Percentiles rank a stretch among this genome's conserved stretches.
phyloP scores from a whole-genome alignment of 1,139 yeast species.

The Taphrina wiesneri region DNA sequence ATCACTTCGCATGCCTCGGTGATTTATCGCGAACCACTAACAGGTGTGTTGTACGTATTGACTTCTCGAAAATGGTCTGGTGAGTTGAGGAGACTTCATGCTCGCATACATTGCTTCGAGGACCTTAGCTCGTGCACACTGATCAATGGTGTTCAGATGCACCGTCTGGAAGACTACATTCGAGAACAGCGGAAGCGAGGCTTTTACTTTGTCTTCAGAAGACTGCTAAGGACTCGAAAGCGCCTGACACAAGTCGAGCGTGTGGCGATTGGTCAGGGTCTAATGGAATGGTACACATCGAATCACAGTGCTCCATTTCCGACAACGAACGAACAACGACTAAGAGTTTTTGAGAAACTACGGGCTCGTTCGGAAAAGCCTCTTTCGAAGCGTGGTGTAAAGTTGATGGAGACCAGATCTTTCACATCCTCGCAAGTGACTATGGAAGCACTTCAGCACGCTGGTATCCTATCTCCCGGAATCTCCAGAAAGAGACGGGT shows the following conservation, averaged over 20 bases:
- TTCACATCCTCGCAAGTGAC: constrained; percentile 7
- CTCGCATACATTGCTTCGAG: neutral
- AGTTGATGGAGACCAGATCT: neutral
- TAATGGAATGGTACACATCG: constrained; percentile 8
- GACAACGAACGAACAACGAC: constrained; percentile 6
- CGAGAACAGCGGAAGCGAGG: constrained; percentile 5
- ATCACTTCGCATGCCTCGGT: constrained; percentile 14
- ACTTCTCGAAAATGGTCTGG: constrained; percentile 27
- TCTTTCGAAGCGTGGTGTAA: neutral
- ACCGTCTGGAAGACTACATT: constrained; percentile 18
- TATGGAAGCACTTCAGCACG: constrained; percentile 10
- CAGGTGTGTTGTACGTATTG: constrained; percentile 3
- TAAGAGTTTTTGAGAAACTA: neutral
- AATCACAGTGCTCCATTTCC: constrained; percentile 9
- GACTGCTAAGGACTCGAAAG: neutral
- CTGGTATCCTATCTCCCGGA: neutral
- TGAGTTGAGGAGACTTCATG: neutral
- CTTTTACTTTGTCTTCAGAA: constrained; percentile 11
- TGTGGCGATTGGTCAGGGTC: constrained; percentile 4
- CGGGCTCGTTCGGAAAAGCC: neutral
- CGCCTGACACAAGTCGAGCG: constrained; percentile 1
- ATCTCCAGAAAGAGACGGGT: neutral
- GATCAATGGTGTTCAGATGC: constrained; percentile 23
- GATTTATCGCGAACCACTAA: constrained; percentile 15
- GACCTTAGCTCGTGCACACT: neutral